Evolutionary conservation across 2,329 filamentous ascomycete species (phyloP), one percentile per base, ranked within the genome.

Genomic region (Aspergillus hiratsukae): DNA sequence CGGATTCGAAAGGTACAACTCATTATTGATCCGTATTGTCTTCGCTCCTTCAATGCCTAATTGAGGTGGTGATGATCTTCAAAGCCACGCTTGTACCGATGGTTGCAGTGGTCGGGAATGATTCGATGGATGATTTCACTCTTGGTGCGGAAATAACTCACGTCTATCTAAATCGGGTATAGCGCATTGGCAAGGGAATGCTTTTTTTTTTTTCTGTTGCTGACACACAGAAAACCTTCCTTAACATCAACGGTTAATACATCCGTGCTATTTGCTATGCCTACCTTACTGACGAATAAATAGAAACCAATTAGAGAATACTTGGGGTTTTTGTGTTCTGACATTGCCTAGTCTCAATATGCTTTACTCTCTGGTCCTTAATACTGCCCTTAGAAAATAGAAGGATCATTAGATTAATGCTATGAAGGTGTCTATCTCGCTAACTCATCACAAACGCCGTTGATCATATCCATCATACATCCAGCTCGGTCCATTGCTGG

Each of bases 401-500:
- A 37, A 17, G 6, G 31, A 7, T 17, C 31, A 37, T 37, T 17
- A 11, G 3, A 45, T 45, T 45, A 45, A 45, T 45, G 21, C 21
- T 45, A 21, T 9, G 19, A 3, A 21, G 1, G n/a, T 46, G 23
- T 23, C 19, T 46, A 46, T 46, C 19, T 23, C 21, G 43, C 43
- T 46, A 46, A 46, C 4, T 11, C 9, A 46, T 23, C 21, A 46
- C 43, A 14, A 25, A 46, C 25, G 9, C 9, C 6, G 7, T 14
- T 46, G 10, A 27, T 46, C 21, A 23, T 25, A 14, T 25, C 10
- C 21, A 27, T 46, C 43, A 46, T 46, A 4, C 43, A 27, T 46
- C 43, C 21, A 23, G 43, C 23, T 46, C 43, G 43, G 67, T 69
- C 65, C 65, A 68, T 49, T 69, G 64, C 37, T 61, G 52, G 49